phyloP scores from a whole-genome alignment of 805 yeast species.

The Candida koratica region DNA sequence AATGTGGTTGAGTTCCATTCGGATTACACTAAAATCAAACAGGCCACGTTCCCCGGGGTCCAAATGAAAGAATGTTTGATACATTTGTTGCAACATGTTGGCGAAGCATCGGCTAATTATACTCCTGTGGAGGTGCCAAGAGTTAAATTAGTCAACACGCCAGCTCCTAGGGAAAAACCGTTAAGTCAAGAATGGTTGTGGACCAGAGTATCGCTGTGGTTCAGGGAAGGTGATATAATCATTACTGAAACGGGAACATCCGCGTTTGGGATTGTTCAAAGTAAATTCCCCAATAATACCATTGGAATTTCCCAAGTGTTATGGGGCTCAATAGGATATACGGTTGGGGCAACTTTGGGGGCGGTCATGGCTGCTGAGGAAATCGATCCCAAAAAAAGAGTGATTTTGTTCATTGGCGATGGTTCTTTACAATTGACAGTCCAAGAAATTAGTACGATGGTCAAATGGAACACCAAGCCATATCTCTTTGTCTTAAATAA shows the following conservation, averaged over 20 bases:
- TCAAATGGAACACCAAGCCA: constrained; percentile 63
- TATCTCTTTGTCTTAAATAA: constrained; percentile 68
- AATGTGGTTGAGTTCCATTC: constrained; percentile 41
- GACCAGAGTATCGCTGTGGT: constrained; percentile 60
- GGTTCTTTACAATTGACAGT: constrained; percentile 74
- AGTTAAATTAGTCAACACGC: constrained; percentile 43
- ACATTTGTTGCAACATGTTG: constrained; percentile 37
- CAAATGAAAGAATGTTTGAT: constrained; percentile 45
- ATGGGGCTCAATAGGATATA: constrained; percentile 74
- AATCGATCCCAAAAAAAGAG: constrained; percentile 57
- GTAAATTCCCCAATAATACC: constrained; percentile 59
- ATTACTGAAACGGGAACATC: constrained; percentile 75
- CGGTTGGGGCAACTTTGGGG: constrained; percentile 66
- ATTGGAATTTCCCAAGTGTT: constrained; percentile 69
- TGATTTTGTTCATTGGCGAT: constrained; percentile 66
- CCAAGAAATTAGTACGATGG: constrained; percentile 67
- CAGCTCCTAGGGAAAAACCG: constrained; percentile 25
- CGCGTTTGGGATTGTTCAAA: constrained; percentile 65
- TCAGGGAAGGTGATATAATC: constrained; percentile 62
- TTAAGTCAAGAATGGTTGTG: constrained; percentile 65
- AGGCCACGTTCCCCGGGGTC: constrained; percentile 39
- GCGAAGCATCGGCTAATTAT: constrained; percentile 39
- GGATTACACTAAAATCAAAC: constrained; percentile 38
- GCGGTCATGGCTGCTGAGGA: constrained; percentile 68
- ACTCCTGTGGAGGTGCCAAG: constrained; percentile 54